Conservation (phyloP, 2,329 filamentous ascomycete genomes). For the Trichophyton rubrum region DNA sequence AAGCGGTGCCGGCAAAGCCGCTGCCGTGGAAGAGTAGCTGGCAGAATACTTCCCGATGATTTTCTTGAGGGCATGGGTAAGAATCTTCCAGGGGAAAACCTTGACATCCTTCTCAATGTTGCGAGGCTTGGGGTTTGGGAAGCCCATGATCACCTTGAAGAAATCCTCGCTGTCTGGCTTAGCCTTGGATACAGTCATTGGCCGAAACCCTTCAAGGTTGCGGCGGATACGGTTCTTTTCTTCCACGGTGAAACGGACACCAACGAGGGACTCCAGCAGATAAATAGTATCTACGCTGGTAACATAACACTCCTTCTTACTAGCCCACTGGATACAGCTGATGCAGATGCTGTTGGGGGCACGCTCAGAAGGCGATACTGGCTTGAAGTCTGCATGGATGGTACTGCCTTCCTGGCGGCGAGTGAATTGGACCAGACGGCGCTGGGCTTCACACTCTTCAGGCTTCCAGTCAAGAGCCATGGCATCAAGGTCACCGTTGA, state of each 20-base stretch:
- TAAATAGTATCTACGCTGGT: conserved; percentile 96
- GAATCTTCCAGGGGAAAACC: conserved; percentile 91
- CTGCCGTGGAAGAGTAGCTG: conserved; percentile 55
- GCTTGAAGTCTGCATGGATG: conserved; percentile 65
- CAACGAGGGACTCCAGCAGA: conserved; percentile 82
- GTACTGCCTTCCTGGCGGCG: conserved; percentile 71
- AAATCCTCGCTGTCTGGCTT: conserved; percentile 91
- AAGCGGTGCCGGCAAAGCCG: conserved; percentile 30
- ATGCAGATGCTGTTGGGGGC: conserved; percentile 80
- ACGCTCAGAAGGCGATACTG: conserved; percentile 66
- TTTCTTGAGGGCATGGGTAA: conserved; percentile 81
- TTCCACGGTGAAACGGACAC: conserved; percentile 78
- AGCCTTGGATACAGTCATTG: conserved; percentile 82
- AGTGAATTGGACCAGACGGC: conserved; percentile 79
- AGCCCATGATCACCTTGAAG: conserved; percentile 98
- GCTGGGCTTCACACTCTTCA: conserved; percentile 66
- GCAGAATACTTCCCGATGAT: conserved; percentile 93
- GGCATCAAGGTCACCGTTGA: conserved; percentile 68
- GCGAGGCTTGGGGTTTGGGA: conserved; percentile 83
- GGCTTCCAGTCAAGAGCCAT: conserved; percentile 76
- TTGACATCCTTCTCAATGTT: conserved; percentile 99
- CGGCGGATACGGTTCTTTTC: conserved; percentile 97
- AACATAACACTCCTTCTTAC: conserved; percentile 80
- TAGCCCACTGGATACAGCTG: conserved; percentile 94
- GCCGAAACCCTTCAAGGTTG: conserved; percentile 88